A percentile compares a stretch with the other conserved stretches of the same genome.
phyloP scores from a whole-genome alignment of 805 yeast species.

The Candida loeiensis region DNA sequence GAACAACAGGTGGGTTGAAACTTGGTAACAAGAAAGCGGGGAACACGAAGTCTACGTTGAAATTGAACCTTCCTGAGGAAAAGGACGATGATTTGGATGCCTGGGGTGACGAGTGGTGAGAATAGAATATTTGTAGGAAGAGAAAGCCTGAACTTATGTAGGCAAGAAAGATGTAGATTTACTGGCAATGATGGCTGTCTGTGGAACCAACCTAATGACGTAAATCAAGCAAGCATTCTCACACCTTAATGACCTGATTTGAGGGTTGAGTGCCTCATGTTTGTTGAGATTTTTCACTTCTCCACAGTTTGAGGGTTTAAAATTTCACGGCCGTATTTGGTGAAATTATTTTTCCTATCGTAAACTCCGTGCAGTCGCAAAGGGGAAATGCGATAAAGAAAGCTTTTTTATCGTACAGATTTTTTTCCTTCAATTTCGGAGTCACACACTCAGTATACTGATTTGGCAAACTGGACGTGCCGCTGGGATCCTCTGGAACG shows the following conservation, averaged over 20 bases:
- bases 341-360: neutral
- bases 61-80: conserved; percentile 8
- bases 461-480: neutral
- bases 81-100: conserved; percentile 8
- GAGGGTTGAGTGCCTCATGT: too few relatives aligned
- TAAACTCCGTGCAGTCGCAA: neutral
- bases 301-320: neutral
- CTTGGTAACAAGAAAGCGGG: conserved; percentile 3
- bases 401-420: conserved; percentile 1
- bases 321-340: neutral
- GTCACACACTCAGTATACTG: neutral
- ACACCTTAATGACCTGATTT: too few relatives aligned
- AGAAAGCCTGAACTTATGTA: too few relatives aligned
- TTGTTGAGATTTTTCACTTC: too few relatives aligned
- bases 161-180: too few relatives aligned
- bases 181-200: too few relatives aligned
- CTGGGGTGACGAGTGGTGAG: conserved; percentile 10
- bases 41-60: conserved; percentile 2
- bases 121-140: neutral
- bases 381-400: conserved; percentile 3
- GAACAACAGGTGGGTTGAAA: conserved; percentile 1
- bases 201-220: too few relatives aligned
- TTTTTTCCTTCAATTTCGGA: conserved; percentile 1
- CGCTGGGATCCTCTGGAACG: too few relatives aligned
- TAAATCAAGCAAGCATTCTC: too few relatives aligned